Base-by-base conservation (phyloP, 208 protist genomes). In the Trypanosoma rangeli region DNA sequence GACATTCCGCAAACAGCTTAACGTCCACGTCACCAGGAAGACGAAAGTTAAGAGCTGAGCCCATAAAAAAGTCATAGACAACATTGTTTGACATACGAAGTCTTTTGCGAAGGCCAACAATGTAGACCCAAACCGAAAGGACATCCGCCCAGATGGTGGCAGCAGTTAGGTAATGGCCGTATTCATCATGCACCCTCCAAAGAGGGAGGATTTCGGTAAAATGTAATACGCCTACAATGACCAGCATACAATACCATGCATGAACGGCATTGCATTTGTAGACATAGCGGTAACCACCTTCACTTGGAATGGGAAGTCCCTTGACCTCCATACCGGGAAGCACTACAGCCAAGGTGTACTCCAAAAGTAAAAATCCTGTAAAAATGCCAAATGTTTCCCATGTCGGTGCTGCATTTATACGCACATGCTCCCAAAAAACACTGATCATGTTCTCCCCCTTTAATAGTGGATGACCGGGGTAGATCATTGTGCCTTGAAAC, bases 41-140 rank as follows among this genome's bases (percentile, higher is more conserved):
- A 48, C 89, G 83, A 71, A 81, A 93, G 83, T 96, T 94, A 26
- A 97, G 85, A 26, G 42, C 80, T 39, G 83, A 90, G 39, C 97
- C 97, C 93, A 98, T 98, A 83, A 98, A 98, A 70, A 98, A 97
- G 73, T 98, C 92, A 82, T 98, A 98, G 44, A 98, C 71, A 62
- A 90, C 57, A 80, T 87, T 97, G 42, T 90, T 90, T 28, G 85
- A 86, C 86, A 97, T 97, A 65, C 94, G 87, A 56, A 97, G 84
- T 61, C 71, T 66, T 70, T 67, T 79, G 59, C 69, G 72, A 49
- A 78, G 76, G 55, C 85, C 92, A 65, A 59, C 50, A 53, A 95
- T 64, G 74, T 93, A 97, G 16, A 80, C 78, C 58, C 79, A 72
- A 16, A 97, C 55, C 9, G 94, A 67, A 50, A 97, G 83, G 15